A percentile compares a stretch with the other conserved stretches of the same genome.
Evolutionary conservation across 2,329 filamentous ascomycete species (phyloP).

Genomic region (Fusarium piperis): DNA sequence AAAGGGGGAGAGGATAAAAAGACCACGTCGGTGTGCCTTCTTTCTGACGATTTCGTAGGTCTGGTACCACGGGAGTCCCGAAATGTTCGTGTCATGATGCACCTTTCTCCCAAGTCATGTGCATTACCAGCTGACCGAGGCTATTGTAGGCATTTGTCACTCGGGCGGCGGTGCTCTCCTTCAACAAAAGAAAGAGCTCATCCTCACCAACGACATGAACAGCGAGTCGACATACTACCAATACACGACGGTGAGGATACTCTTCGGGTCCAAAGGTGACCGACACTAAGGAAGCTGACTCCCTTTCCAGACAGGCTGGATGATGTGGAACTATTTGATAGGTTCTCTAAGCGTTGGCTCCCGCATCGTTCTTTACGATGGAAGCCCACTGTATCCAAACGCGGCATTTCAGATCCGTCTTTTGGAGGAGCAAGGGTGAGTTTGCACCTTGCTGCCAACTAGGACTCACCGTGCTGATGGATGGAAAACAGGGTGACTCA

Average conservation of each 20-base stretch:
- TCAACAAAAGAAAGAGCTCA: not conserved
- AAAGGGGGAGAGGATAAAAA: not conserved
- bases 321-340: not conserved
- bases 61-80: not conserved
- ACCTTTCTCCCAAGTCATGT: not conserved
- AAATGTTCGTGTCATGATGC: not conserved
- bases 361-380: not conserved
- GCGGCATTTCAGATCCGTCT: not conserved
- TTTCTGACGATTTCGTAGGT: not conserved
- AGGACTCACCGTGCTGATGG: too few relatives aligned
- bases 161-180: not conserved
- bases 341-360: not conserved
- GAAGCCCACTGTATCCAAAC: not conserved
- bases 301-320: not conserved
- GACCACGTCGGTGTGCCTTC: too few relatives aligned
- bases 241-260: not conserved
- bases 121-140: not conserved
- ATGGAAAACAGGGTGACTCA: not conserved
- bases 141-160: not conserved
- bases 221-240: not conserved
- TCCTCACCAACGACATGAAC: not conserved
- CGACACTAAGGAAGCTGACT: too few relatives aligned
- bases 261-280: not conserved
- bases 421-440: not conserved
- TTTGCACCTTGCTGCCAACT: not conserved